These are phyloP conservation scores for Hirschfeldia incana DNA, from an alignment of 345 rosid species.

Conservation along the genomic window DNA sequence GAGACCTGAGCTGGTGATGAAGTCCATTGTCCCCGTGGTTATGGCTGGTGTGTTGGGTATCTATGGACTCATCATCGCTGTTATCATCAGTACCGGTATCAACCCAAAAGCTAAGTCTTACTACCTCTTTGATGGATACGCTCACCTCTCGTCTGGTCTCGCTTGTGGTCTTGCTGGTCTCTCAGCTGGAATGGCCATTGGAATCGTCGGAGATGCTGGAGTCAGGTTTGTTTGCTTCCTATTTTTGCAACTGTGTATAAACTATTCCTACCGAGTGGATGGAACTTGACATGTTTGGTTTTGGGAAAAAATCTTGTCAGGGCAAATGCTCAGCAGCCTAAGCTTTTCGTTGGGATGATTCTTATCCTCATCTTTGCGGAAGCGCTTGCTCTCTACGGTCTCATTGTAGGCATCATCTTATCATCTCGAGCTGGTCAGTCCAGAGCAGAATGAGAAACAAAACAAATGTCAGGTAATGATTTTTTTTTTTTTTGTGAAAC, in stretches of 20 bases:
- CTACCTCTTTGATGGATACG: neutral
- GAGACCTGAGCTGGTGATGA: neutral
- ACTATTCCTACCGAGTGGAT: neutral
- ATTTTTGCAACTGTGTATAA: neutral
- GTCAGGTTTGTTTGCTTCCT: neutral
- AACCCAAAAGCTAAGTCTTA: neutral
- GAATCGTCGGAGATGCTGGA: neutral
- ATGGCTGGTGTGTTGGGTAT: neutral
- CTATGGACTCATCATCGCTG: neutral
- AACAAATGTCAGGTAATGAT: neutral
- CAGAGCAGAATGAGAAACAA: neutral
- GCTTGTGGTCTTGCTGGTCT: neutral
- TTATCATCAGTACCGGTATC: neutral
- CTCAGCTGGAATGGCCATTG: neutral
- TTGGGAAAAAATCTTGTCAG: neutral
- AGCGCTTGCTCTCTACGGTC: neutral
- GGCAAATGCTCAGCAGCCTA: neutral
- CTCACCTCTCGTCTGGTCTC: neutral
- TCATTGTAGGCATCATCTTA: neutral
- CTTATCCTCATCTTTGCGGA: neutral
- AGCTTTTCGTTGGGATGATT: neutral
- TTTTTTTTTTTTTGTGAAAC: neutral
- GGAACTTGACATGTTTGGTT: neutral
- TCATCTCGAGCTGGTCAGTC: neutral
- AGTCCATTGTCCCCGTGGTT: neutral